Base-by-base conservation (phyloP, 148 eudicot species). In the Tetragonia tetragonoides region DNA sequence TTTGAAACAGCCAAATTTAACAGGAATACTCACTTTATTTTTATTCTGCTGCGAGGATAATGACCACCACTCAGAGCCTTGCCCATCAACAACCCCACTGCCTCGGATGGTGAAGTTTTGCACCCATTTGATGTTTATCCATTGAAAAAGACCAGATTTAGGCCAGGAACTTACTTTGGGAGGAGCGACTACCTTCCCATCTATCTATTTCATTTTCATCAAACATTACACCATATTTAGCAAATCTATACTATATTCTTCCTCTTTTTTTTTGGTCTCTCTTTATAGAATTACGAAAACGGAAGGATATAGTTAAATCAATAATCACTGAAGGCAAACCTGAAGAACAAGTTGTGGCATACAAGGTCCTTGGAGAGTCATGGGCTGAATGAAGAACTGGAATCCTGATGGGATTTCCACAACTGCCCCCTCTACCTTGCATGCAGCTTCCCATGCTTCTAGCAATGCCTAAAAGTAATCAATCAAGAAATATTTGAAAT, bases 41-140 rank as follows among this genome's bases (percentile, higher is more conserved):
- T 66, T 70, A 64, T 61, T 66, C n/a, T 66, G 17, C 42, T 70
- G 76, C 57, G 90, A 83, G 70, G 83, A 74, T 63, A 49, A 38
- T 64, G 59, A 39, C 96, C 96, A 91, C 98, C 98, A 93, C 59
- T 90, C 81, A 64, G 75, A 84, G 57, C 96, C 98, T 75, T 88
- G 98, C 54, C 98, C 98, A 75, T 93, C 93, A 62, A 86, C 77
- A 39, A 78, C 76, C 60, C 96, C 98, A 38, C 54, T 62, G 34
- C 98, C 98, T 91, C 84, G 90, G 62, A 93, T 91, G 64, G 92
- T 91, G 77, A 93, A 87, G 68, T 86, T 88, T 17, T 93, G 85
- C 61, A 90, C 76, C 98, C 96, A 91, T 83, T 93, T 93, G 80
- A 91, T 73, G 61, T 91, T 93, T 20, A 93, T 80, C 98, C 96